Evolutionary conservation across 169 alveolate genomes (phyloP).

Genomic region (Plasmodium gaboni): DNA sequence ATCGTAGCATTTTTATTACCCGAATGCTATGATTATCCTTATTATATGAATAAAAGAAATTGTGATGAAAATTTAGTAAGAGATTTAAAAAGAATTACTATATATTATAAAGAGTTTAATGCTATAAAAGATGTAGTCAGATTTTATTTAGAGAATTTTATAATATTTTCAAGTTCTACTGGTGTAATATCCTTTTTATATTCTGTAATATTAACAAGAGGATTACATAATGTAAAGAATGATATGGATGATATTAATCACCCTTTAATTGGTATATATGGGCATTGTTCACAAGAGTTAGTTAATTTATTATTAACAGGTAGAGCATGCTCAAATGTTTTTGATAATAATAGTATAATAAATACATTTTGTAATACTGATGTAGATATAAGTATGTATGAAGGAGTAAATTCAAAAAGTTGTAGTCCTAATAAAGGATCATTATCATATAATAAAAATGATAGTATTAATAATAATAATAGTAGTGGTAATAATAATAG

Average conservation of each 20-base stretch:
- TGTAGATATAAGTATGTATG: constrained; percentile 36
- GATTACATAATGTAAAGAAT: constrained; percentile 76
- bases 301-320: constrained; percentile 86
- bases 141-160: constrained; percentile 78
- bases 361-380: constrained; percentile 51
- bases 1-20: constrained; percentile 56
- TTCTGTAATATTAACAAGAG: constrained; percentile 85
- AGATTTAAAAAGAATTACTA: constrained; percentile 70
- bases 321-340: constrained; percentile 88
- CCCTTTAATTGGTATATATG: constrained; percentile 86
- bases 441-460: background rate
- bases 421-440: background rate
- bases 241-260: constrained; percentile 86
- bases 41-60: constrained; percentile 31
- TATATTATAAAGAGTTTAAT: constrained; percentile 79
- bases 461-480: constrained; percentile 3
- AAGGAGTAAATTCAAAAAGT: constrained; percentile 6
- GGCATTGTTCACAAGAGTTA: constrained; percentile 88
- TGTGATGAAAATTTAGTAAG: constrained; percentile 22
- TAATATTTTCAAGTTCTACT: constrained; percentile 80
- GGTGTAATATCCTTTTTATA: constrained; percentile 84
- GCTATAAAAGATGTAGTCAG: constrained; percentile 82
- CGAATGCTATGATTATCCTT: constrained; percentile 59
- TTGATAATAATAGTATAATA: constrained; percentile 83
- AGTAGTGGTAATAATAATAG: constrained; percentile 14